Conservation (phyloP, 441 rosid species). For the Erodium trifolium region DNA sequence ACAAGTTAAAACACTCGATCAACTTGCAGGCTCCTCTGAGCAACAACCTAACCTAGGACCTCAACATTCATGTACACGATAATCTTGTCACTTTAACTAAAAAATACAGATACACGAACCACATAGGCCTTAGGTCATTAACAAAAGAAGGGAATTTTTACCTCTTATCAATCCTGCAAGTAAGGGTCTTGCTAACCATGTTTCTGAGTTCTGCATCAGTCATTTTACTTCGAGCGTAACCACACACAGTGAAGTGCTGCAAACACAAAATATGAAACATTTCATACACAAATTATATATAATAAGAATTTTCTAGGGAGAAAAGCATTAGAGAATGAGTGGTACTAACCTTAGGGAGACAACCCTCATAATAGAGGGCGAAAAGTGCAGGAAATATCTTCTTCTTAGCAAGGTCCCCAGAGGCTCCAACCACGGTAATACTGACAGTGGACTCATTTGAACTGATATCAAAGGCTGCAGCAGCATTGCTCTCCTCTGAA, state of each 20-base stretch:
- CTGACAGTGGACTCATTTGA: constrained; percentile 45
- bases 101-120: neutral
- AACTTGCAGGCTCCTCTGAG: no score
- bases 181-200: constrained; percentile 62
- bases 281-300: neutral
- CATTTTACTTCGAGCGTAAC: constrained; percentile 67
- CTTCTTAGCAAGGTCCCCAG: constrained; percentile 87
- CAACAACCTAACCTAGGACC: no score
- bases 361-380: constrained; percentile 77
- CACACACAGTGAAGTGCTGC: constrained; percentile 60
- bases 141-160: constrained; percentile 14
- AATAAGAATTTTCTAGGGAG: neutral
- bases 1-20: neutral
- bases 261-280: neutral
- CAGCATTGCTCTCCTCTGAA: constrained; percentile 31
- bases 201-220: constrained; percentile 69
- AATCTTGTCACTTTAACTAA: no score
- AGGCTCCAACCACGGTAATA: constrained; percentile 90
- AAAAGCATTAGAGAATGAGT: no score
- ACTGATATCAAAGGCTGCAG: constrained; percentile 28
- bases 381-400: constrained; percentile 92
- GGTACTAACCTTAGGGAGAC: constrained; percentile 50
- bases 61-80: no score
- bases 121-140: no score
- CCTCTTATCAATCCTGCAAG: constrained; percentile 88